Percentiles rank a stretch among this genome's conserved stretches.
These are phyloP conservation scores for Calonectria hawksworthii DNA, from an alignment of 2,329 filamentous ascomycete genomes.

Conservation along the genomic window DNA sequence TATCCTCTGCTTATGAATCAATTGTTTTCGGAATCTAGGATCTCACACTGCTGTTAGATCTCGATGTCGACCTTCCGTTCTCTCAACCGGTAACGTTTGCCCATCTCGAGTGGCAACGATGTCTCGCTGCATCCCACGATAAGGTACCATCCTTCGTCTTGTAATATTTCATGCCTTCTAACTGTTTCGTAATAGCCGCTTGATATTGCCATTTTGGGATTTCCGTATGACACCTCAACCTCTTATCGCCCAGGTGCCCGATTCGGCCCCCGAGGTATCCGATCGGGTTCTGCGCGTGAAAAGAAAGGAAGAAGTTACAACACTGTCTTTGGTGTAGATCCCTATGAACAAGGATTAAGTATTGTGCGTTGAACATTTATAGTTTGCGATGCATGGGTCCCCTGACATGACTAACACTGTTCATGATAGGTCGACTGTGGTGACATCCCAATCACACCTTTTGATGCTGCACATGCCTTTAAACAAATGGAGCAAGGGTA, in stretches of 20 bases:
- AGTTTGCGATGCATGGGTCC: background rate
- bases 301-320: conserved; percentile 7
- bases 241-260: conserved; percentile 16
- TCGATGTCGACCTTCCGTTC: conserved; percentile 3
- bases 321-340: background rate
- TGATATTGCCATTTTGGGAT: conserved; percentile 17
- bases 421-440: conserved; percentile 17
- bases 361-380: background rate
- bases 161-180: background rate
- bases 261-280: conserved; percentile 17
- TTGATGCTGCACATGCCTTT: conserved; percentile 18
- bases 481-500: conserved; percentile 26
- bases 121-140: background rate
- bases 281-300: conserved; percentile 7
- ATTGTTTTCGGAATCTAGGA: background rate
- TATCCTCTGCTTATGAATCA: background rate
- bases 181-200: background rate
- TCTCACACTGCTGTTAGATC: background rate
- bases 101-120: background rate
- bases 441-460: conserved; percentile 21
- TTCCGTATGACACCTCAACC: conserved; percentile 21
- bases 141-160: background rate
- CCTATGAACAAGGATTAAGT: background rate
- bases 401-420: background rate
- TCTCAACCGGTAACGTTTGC: background rate